Evolutionary conservation across 2,329 filamentous ascomycete genomes (phyloP), one percentile per base, ranked within the genome.

Genomic region (Scytalidium lignicola): DNA sequence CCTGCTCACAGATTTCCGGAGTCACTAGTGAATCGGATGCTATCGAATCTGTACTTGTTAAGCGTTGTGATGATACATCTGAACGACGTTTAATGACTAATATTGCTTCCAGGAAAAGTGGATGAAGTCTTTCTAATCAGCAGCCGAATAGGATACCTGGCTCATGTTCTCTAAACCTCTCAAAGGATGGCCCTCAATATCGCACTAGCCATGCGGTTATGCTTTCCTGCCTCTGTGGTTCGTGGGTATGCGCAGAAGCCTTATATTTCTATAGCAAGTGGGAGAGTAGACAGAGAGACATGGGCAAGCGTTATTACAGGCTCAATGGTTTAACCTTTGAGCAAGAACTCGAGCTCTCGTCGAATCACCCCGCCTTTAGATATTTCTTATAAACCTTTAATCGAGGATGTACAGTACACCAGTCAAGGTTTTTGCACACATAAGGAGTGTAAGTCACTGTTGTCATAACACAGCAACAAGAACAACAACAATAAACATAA

Each of bases 191-290:
- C 17, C 41, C 41, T 21, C 41, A 43, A 19, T 43, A 43, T 26
- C 41, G 20, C 18, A 43, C 21, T 43, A 19, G 41, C 21, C 41
- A 43, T 22, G 41, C 41, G 20, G 41, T 43, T 43, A 43, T 43
- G 41, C 41, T 43, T 17, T 43, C 41, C 21, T 43, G 18, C 41
- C 41, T 43, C 26, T 43, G 41, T 43, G 41, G 41, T 21, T 43
- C 41, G 12, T 43, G 41, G 41, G 20, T 26, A 10, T 43, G 41
- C 26, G 41, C 41, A 3, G 41, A 18, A 26, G 19, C 26, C 15
- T 43, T 43, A 26, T 43, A 43, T 15, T 43, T 43, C 20, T 43
- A 43, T 19, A 43, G 21, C 26, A 43, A 43, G 41, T 43, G 41
- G 41, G 20, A 43, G 20, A 43, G 21, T 23, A 43, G 26, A 26